Base-by-base conservation (phyloP, 768 basidiomycete species). In the Glaciozyma martinii region DNA sequence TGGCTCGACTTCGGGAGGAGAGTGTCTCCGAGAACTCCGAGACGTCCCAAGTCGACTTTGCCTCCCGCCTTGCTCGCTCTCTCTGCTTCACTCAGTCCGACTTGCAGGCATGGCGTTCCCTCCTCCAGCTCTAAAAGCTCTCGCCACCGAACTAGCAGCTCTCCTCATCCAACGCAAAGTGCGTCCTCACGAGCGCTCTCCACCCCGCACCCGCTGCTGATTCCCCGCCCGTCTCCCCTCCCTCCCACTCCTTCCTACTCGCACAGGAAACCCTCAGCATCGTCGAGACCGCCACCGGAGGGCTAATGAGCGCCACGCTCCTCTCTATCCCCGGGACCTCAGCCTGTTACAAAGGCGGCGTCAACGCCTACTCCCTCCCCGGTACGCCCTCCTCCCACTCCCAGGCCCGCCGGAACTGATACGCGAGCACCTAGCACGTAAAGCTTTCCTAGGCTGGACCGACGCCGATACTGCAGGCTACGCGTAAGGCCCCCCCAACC, bases 241-340 rank as follows among this genome's bases (percentile, higher is more conserved):
- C n/a, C n/a, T n/a, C n/a, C n/a, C n/a, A 52, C 50, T 19, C 27
- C 50, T 25, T 21, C 33, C 25, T 3, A 2, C 7, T 29, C 40
- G 12, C 40, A 18, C 60, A 61, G 60, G 61, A 61, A 21, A 61
- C 61, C 13, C n/a, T 61, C 44, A 21, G 47, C 42, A 23, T 61
- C 44, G 61, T 61, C 44, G 61, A 61, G 33, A 61, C 61, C 1
- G 61, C 61, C 2, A 37, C 43, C 0, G 61, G 61, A 7, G 61
- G 61, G 2, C 54, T 61, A 27, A 40, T 61, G 6, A 19, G 43
- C 13, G n/a, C 44, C 3, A 27, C 61, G 3, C 18, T 61, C 16
- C 61, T 61, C n/a, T 43, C 54, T 2, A 16, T 61, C 16, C 61
- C 61, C 9, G 61, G 61, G 8, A 56, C 61, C 7, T 47, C 43